phyloP scores from a whole-genome alignment of 345 rosid species.

The Carallia brachiata region DNA sequence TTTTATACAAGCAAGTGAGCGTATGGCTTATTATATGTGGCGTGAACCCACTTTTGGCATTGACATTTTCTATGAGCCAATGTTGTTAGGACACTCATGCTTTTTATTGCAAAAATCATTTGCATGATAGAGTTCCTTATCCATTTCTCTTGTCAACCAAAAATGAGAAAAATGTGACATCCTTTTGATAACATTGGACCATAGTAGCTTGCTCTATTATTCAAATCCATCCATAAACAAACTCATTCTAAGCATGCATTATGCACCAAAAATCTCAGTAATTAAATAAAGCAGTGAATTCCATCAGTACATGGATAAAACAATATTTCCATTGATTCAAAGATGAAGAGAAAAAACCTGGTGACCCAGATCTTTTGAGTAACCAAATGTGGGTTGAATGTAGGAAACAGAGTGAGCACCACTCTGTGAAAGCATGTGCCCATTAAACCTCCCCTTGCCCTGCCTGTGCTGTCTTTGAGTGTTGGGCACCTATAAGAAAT shows the following conservation, averaged over 20 bases:
- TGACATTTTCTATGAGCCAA: background rate
- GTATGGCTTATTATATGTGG: background rate
- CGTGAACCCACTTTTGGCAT: background rate
- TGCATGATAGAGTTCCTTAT: background rate
- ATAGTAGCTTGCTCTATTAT: background rate
- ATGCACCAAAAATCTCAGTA: background rate
- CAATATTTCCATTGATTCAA: background rate
- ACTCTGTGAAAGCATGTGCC: slow-evolving; percentile 34
- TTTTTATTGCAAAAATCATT: background rate
- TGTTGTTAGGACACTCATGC: background rate
- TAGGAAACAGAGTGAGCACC: slow-evolving; percentile 38
- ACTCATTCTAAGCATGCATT: background rate
- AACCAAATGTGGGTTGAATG: slow-evolving; percentile 38
- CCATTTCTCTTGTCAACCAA: background rate
- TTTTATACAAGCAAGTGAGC: no score
- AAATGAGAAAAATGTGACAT: no score
- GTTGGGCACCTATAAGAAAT: slow-evolving; percentile 37
- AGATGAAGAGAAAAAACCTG: slow-evolving; percentile 37
- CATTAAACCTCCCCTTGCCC: slow-evolving; percentile 44
- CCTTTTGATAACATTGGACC: background rate
- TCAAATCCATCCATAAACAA: background rate
- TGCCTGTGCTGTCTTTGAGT: slow-evolving; percentile 50
- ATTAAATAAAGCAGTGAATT: background rate
- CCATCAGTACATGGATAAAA: background rate
- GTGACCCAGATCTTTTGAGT: slow-evolving; percentile 47